phyloP scores from a whole-genome alignment of 2,329 filamentous ascomycete genomes.

The Phaeophleospora eucalypticola region DNA sequence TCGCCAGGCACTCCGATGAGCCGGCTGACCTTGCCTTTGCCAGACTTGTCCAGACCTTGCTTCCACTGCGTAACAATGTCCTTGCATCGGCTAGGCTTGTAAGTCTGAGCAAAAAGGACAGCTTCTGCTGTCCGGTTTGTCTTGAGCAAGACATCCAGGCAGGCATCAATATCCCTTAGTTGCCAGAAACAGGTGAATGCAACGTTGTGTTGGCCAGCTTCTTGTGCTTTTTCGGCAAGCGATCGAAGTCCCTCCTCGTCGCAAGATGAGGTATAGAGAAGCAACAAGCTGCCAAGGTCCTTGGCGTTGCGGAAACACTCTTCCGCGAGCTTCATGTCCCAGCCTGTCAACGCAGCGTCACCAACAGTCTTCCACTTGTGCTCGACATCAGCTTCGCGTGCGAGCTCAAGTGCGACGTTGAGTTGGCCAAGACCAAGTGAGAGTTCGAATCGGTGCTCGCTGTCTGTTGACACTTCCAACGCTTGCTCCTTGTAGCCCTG shows the following conservation, averaged over 20 bases:
- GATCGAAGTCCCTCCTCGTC: constrained; percentile 69
- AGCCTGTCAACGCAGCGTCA: constrained; percentile 78
- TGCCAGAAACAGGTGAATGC: constrained; percentile 90
- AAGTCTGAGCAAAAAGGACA: constrained; percentile 89
- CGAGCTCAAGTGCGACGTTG: constrained; percentile 78
- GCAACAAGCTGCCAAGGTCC: constrained; percentile 81
- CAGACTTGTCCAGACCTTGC: constrained; percentile 71
- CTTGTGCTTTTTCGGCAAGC: constrained; percentile 70
- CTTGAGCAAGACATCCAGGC: constrained; percentile 71
- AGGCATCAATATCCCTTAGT: constrained; percentile 74
- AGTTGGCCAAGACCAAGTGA: constrained; percentile 78
- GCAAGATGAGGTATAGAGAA: constrained; percentile 82
- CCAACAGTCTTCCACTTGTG: constrained; percentile 99
- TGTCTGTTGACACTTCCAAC: constrained; percentile 87
- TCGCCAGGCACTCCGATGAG: constrained; percentile 72
- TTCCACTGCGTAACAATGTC: constrained; percentile 76
- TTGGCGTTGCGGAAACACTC: constrained; percentile 91
- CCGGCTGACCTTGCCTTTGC: constrained; percentile 80
- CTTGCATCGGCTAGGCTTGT: constrained; percentile 74
- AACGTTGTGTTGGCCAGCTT: constrained; percentile 80
- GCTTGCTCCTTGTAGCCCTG: constrained; percentile 96
- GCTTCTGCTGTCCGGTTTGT: constrained; percentile 81
- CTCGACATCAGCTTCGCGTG: constrained; percentile 77
- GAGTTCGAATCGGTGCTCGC: constrained; percentile 94
- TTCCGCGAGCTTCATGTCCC: constrained; percentile 83